Percentiles rank a stretch among this genome's conserved stretches.
Evolutionary conservation across 495 filamentous ascomycete genomes (phyloP).

Genomic region (Hypoxylon lienhwacheense): DNA sequence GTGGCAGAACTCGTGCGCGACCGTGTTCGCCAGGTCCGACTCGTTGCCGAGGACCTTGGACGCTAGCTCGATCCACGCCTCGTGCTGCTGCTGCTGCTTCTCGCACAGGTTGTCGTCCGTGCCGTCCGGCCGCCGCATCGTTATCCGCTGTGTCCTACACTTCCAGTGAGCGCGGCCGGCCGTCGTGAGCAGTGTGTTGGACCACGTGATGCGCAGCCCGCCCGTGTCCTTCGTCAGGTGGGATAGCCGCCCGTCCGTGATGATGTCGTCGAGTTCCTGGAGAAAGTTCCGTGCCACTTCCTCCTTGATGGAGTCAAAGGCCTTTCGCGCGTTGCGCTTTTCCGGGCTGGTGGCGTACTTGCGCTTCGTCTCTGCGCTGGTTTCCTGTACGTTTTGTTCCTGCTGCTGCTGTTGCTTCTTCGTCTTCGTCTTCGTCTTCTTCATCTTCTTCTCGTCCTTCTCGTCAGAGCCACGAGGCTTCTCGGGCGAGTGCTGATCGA

Average conservation of each 20-base stretch:
- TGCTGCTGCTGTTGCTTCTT: slow-evolving; percentile 15
- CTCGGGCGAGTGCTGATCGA: slow-evolving; percentile 71
- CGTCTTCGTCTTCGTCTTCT: slow-evolving; percentile 3
- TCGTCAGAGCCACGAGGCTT: neutral
- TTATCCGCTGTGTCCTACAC: slow-evolving; percentile 53
- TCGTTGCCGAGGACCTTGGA: slow-evolving; percentile 80
- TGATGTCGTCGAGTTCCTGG: slow-evolving; percentile 66
- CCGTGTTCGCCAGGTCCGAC: slow-evolving; percentile 76
- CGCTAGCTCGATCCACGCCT: slow-evolving; percentile 83
- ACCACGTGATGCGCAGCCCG: slow-evolving; percentile 80
- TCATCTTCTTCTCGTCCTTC: neutral
- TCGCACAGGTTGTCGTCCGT: slow-evolving; percentile 10
- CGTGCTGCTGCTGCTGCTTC: slow-evolving; percentile 52
- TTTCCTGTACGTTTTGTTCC: slow-evolving; percentile 4
- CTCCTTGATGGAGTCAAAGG: slow-evolving; percentile 69
- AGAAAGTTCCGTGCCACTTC: slow-evolving; percentile 70
- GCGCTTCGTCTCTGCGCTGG: slow-evolving; percentile 20
- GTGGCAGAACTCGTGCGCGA: slow-evolving; percentile 96
- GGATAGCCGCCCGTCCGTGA: slow-evolving; percentile 64
- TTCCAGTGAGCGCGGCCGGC: slow-evolving; percentile 87
- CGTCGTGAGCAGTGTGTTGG: slow-evolving; percentile 79
- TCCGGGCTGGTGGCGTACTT: slow-evolving; percentile 31
- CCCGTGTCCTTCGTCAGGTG: slow-evolving; percentile 65
- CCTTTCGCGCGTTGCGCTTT: slow-evolving; percentile 54
- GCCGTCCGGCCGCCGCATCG: slow-evolving; percentile 24